Conservation (phyloP, 163 green algal genomes). For the Prototheca stagnorum region DNA sequence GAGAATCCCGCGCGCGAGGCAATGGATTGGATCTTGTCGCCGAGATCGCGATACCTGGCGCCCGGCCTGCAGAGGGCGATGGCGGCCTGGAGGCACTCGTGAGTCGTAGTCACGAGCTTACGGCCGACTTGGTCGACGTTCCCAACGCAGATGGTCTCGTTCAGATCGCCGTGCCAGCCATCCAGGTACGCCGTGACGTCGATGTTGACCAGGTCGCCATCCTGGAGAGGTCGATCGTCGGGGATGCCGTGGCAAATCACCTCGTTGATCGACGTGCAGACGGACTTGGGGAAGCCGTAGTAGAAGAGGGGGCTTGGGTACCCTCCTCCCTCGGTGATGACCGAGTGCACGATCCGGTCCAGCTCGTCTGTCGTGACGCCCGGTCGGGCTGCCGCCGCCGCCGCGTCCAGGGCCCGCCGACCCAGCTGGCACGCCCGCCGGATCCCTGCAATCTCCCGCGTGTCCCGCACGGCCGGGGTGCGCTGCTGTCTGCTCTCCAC, state of each 20-base stretch:
- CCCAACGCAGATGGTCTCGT: slow-evolving; percentile 79
- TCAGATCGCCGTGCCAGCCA: slow-evolving; percentile 83
- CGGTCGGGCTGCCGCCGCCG: slow-evolving; percentile 42
- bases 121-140: slow-evolving; percentile 32
- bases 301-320: slow-evolving; percentile 96
- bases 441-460: slow-evolving; percentile 52
- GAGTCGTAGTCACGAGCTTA: slow-evolving; percentile 35
- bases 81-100: slow-evolving; percentile 70
- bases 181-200: slow-evolving; percentile 81
- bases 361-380: slow-evolving; percentile 91
- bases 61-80: slow-evolving; percentile 74
- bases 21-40: slow-evolving; percentile 73
- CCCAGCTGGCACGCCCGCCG: slow-evolving; percentile 53
- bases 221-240: slow-evolving; percentile 63
- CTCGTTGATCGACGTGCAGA: slow-evolving; percentile 84
- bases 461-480: slow-evolving; percentile 24
- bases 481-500: slow-evolving; percentile 53
- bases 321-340: slow-evolving; percentile 56
- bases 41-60: slow-evolving; percentile 74
- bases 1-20: slow-evolving; percentile 34
- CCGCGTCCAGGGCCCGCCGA: slow-evolving; percentile 53
- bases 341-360: slow-evolving; percentile 78
- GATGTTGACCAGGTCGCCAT: slow-evolving; percentile 98
- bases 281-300: slow-evolving; percentile 84
- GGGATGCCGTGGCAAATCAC: slow-evolving; percentile 96